Base-by-base conservation (phyloP, 768 basidiomycete species). In the Coprinopsis marcescibilis region DNA sequence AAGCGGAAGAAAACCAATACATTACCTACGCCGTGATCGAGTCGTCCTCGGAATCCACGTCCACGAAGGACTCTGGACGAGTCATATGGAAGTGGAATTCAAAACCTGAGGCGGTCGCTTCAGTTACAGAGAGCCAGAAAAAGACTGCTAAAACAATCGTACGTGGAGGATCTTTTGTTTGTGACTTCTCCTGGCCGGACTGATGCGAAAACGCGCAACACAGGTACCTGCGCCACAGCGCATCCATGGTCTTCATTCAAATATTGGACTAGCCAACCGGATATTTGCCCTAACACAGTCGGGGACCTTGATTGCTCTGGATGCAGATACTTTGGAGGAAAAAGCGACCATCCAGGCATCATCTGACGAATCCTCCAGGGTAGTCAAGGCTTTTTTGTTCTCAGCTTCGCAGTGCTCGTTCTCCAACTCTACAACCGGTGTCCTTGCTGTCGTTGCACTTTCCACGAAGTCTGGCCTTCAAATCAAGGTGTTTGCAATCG, bases 21-120 rank as follows among this genome's bases (percentile, higher is more conserved):
- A 64, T 72, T 15, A 86, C 77, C 10, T 88, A 81, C 55, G 73
- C 75, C 1, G 72, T 73, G 20, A 65, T 85, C 37, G 65, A 66
- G 20, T 60, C 68, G 2, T 73, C 77, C 17, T 64, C 79, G 4
- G 78, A 76, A 19, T 45, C 77, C 3, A 26, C 57, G 1, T 47
- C 62, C 26, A 33, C 52, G 30, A 66, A 72, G 19, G 66, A 72
- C 17, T 60, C 61, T 35, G 73, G 72, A 4, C 69, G 75, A 39
- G 78, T 75, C 0, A 63, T 86, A 41, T 83, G 80, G 76, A 65
- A 69, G 46, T 85, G 85, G 81, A 72, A 66, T 53, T 77, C 83
- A 55, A 67, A 67, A 10, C 41, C 48, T 8, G 39, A 26, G 10
- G 46, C 56, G 21, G 45, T 43, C 38, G 19, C 40, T 12, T 36